Base-by-base conservation (phyloP, 1,139 yeast species). In the Suhomyces choctaworum region DNA sequence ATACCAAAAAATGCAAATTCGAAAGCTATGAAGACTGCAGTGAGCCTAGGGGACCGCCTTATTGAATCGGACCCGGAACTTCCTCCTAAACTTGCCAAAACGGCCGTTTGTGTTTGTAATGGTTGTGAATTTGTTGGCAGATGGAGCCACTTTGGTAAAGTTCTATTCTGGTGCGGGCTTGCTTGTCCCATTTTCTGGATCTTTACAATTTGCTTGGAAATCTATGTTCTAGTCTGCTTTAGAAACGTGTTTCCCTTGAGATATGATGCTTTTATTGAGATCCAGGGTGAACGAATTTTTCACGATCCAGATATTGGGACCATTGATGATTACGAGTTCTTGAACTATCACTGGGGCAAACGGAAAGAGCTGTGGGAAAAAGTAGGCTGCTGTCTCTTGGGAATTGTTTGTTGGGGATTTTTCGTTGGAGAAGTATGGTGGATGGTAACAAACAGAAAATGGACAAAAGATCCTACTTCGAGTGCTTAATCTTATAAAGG, bases 161-260 rank as follows among this genome's bases (percentile, higher is more conserved):
- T 25, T 29, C 36, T 40, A 3, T 31, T 58, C 12, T 27, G 46
- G 22, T 39, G 44, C 36, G 65, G 65, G 0, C 10, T 51, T 0
- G 3, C 52, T 2, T 38, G 52, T 16, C 67, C 68, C 3, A 27
- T 47, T 0, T 9, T 53, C 2, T 61, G 66, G 66, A 2, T 53
- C 1, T 35, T 34, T n/a, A 40, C 39, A 17, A 25, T 46, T 4
- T 27, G 29, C n/a, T 6, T 25, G 9, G 5, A 17, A 6, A 9
- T 16, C n/a, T 32, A 25, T 14, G 25, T 12, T 5, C 9, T 29
- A 6, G 2, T 27, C n/a, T n/a, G 26, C 19, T 36, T 25, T 12
- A n/a, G 26, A 10, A 24, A 24, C 7, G 22, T n/a, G 10, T 11
- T 16, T 7, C 36, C 40, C 6, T 4, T 16, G 11, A 9, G 40